Evolutionary conservation across 805 yeast species (phyloP).

Genomic region (Candida pseudoglaebosa): DNA sequence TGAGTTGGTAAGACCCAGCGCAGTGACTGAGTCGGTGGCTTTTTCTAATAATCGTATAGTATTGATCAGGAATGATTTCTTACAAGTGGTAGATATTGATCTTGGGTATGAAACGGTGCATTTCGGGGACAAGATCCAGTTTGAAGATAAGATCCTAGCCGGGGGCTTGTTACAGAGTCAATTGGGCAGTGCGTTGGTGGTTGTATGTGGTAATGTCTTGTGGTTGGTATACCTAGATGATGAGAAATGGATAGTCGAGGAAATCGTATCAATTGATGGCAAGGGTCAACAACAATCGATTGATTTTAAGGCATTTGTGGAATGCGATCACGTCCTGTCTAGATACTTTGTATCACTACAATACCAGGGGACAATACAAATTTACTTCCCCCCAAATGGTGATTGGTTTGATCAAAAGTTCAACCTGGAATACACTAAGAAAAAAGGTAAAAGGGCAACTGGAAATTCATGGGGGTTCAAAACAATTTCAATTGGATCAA

Average conservation of each 20-base stretch:
- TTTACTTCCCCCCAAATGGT: conserved; percentile 5
- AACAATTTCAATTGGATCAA: conserved; percentile 16
- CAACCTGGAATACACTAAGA: conserved; percentile 1
- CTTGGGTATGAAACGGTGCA: background rate
- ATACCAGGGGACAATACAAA: conserved; percentile 12
- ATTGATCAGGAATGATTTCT: background rate
- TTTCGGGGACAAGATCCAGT: background rate
- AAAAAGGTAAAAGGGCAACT: conserved; percentile 2
- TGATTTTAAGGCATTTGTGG: conserved; percentile 15
- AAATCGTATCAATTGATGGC: conserved; percentile 8
- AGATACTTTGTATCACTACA: conserved; percentile 14
- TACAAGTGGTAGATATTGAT: background rate
- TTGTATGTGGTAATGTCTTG: conserved; percentile 1
- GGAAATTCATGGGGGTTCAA: conserved; percentile 6
- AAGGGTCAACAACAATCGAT: conserved; percentile 18
- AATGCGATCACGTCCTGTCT: conserved; percentile 4
- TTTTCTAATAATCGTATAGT: conserved; percentile 5
- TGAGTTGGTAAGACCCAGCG: conserved; percentile 13
- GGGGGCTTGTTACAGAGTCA: background rate
- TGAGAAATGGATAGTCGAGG: background rate
- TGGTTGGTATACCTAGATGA: background rate
- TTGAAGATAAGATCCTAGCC: background rate
- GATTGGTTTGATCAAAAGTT: background rate
- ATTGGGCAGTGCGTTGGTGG: background rate
- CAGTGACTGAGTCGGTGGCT: conserved; percentile 9